These are phyloP conservation scores for Pseudogymnoascus sp. DNA, from an alignment of 2,329 filamentous ascomycete species.

Conservation along the genomic window DNA sequence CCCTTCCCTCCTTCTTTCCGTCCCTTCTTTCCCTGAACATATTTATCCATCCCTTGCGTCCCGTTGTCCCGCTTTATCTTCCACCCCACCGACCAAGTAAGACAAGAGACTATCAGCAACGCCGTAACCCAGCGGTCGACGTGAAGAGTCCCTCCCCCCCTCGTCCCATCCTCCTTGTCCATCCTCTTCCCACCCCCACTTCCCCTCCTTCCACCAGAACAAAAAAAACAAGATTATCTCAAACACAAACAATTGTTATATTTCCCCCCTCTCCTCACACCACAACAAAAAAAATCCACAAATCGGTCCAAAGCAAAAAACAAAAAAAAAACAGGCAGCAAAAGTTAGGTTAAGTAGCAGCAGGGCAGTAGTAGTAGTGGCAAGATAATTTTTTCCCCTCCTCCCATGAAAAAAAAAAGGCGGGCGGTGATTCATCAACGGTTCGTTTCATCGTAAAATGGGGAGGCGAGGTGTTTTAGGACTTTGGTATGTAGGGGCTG, in stretches of 20 bases:
- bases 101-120: background rate
- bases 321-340: background rate
- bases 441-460: background rate
- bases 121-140: background rate
- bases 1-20: background rate
- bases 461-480: background rate
- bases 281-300: background rate
- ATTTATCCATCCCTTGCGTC: background rate
- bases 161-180: background rate
- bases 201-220: background rate
- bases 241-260: background rate
- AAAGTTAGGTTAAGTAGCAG: background rate
- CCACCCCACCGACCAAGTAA: background rate
- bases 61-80: background rate
- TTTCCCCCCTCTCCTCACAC: background rate
- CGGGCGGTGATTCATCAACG: background rate
- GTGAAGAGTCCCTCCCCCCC: background rate
- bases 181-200: background rate
- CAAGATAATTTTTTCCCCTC: background rate
- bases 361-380: background rate
- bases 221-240: slow-evolving; percentile 16
- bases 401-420: background rate
- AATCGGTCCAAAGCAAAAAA: background rate
- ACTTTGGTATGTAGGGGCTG: background rate
- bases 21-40: background rate